These are phyloP conservation scores for Fusarium solani-melongenae DNA, from an alignment of 2,329 filamentous ascomycete species.

Conservation along the genomic window DNA sequence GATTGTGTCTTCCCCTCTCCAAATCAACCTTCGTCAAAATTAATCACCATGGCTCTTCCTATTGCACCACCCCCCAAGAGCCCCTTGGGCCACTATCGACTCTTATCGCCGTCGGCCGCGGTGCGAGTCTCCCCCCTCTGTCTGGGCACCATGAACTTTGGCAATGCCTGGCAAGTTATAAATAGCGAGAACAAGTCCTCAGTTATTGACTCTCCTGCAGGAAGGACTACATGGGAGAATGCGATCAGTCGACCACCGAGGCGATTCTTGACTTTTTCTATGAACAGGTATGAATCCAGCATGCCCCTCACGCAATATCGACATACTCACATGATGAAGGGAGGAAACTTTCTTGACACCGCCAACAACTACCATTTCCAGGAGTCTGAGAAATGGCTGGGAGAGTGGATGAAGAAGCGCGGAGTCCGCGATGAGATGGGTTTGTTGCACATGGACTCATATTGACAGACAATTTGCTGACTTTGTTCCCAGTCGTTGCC, in stretches of 20 bases:
- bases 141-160: constrained; percentile 75
- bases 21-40: not conserved
- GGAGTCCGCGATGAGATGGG: constrained; percentile 74
- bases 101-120: constrained; percentile 73
- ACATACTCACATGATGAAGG: constrained; percentile 38
- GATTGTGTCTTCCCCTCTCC: not conserved
- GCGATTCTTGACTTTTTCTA: constrained; percentile 75
- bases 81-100: constrained; percentile 71
- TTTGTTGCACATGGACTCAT: constrained; percentile 42
- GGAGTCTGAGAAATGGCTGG: constrained; percentile 74
- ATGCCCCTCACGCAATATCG: not conserved
- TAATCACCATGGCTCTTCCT: constrained; percentile 43
- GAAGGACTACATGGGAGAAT: constrained; percentile 70
- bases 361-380: constrained; percentile 74
- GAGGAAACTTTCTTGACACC: constrained; percentile 80
- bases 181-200: rapidly evolving
- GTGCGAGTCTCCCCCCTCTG: constrained; percentile 75
- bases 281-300: constrained; percentile 56
- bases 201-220: constrained; percentile 45
- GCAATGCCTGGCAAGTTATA: constrained; percentile 59
- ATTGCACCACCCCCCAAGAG: constrained; percentile 64
- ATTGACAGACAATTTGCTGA: not conserved
- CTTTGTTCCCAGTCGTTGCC: constrained; percentile 64
- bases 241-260: constrained; percentile 71
- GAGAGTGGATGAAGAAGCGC: constrained; percentile 75